phyloP scores from a whole-genome alignment of 2,329 filamentous ascomycete genomes.

The Metarhizium sp. region DNA sequence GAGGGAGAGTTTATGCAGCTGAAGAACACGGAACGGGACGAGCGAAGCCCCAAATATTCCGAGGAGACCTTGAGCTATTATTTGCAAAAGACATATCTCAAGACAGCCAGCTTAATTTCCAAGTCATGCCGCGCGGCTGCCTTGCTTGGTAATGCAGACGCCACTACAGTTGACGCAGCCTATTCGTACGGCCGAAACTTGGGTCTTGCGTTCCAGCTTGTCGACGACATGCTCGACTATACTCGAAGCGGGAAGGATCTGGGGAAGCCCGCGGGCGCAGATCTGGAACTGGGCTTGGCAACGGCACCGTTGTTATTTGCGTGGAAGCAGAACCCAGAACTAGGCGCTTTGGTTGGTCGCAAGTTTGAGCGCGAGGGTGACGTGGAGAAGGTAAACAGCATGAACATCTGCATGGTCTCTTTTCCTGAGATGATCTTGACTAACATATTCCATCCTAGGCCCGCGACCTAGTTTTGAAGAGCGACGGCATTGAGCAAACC shows the following conservation, averaged over 20 bases:
- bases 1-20: constrained; percentile 99
- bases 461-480: constrained; percentile 71
- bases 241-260: constrained; percentile 76
- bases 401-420: not conserved
- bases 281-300: constrained; percentile 84
- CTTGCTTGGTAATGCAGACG: constrained; percentile 68
- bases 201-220: constrained; percentile 90
- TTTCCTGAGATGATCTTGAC: not conserved
- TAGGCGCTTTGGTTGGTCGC: constrained; percentile 81
- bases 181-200: constrained; percentile 91
- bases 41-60: constrained; percentile 73
- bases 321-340: constrained; percentile 79
- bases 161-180: constrained; percentile 76
- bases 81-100: constrained; percentile 95
- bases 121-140: constrained; percentile 91
- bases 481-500: constrained; percentile 86
- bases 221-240: constrained; percentile 97
- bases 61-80: constrained; percentile 90
- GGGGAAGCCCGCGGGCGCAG: constrained; percentile 90
- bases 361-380: constrained; percentile 83
- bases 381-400: constrained; percentile 60
- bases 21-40: constrained; percentile 88
- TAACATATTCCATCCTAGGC: constrained; percentile 48
- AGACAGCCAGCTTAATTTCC: constrained; percentile 90
- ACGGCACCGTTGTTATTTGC: constrained; percentile 92